phyloP scores from a whole-genome alignment of 495 filamentous ascomycete genomes.

The Penicillium cataractarum region DNA sequence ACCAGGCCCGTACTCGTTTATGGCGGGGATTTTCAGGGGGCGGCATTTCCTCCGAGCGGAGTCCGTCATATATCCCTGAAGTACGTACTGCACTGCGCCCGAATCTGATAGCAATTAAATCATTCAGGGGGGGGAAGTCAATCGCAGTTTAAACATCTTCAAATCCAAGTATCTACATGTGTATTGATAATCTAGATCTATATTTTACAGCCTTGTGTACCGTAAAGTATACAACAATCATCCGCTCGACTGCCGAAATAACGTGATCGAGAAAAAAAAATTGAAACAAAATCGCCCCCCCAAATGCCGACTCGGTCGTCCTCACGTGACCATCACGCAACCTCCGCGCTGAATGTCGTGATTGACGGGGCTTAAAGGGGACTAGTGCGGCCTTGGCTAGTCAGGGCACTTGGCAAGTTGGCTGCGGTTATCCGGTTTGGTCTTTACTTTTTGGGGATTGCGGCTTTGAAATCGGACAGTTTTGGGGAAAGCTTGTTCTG shows the following conservation, averaged over 20 bases:
- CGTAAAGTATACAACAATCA: neutral
- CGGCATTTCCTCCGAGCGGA: slow-evolving; percentile 19
- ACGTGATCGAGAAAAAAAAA: neutral
- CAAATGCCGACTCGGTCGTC: neutral
- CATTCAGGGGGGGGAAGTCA: neutral
- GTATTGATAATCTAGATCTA: no score
- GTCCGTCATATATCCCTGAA: neutral
- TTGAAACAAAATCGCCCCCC: no score
- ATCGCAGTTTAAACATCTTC: neutral
- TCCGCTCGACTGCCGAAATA: neutral
- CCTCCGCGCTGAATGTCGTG: slow-evolving; percentile 32
- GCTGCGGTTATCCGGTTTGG: no score
- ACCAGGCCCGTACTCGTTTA: slow-evolving; percentile 26
- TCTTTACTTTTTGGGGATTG: neutral
- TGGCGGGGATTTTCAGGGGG: slow-evolving; percentile 35
- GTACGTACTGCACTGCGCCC: no score
- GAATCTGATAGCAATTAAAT: neutral
- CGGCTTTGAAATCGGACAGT: no score
- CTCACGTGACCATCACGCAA: slow-evolving; percentile 33
- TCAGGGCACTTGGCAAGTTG: neutral
- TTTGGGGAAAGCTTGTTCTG: neutral
- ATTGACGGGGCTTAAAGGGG: slow-evolving; percentile 15
- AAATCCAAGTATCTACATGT: no score
- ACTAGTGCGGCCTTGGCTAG: slow-evolving; percentile 13
- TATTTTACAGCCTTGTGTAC: neutral